phyloP scores from a whole-genome alignment of 225 moss, liverwort and hornwort genomes.

The Rhytidiadelphus loreus region DNA sequence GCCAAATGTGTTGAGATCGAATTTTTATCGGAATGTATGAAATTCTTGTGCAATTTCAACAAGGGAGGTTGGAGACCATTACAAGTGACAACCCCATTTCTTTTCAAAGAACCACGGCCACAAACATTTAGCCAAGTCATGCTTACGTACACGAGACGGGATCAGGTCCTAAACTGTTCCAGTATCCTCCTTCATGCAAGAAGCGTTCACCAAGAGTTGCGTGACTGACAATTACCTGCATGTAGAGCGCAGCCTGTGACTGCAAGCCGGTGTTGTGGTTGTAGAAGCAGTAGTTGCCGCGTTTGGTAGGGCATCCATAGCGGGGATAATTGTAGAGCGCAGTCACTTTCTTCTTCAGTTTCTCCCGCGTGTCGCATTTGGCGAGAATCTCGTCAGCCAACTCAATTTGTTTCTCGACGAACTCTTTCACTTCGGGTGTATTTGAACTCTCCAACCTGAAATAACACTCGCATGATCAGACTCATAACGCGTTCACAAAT shows the following conservation, averaged over 20 bases:
- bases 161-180: too few species aligned
- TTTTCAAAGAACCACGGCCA: not conserved
- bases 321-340: constrained; percentile 71
- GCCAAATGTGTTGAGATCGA: not conserved
- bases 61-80: not conserved
- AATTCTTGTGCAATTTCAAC: not conserved
- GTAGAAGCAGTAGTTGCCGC: constrained; percentile 62
- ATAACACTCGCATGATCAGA: not conserved
- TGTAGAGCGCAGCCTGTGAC: constrained; percentile 63
- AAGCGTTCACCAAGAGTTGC: not conserved
- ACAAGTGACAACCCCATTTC: not conserved
- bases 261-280: constrained; percentile 76
- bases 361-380: constrained; percentile 44
- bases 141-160: not conserved
- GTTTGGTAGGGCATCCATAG: constrained; percentile 70
- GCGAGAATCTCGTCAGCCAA: constrained; percentile 53
- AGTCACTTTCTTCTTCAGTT: constrained; percentile 61
- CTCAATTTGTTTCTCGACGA: constrained; percentile 50
- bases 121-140: not conserved
- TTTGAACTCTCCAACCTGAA: constrained; percentile 78
- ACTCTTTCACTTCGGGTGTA: constrained; percentile 52
- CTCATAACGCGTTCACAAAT: not conserved
- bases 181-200: not conserved
- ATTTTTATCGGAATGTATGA: too few species aligned
- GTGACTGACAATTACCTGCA: constrained; percentile 28